These are phyloP conservation scores for Heliocybe sulcata DNA, from an alignment of 1,284 basidiomycete genomes.

Conservation along the genomic window DNA sequence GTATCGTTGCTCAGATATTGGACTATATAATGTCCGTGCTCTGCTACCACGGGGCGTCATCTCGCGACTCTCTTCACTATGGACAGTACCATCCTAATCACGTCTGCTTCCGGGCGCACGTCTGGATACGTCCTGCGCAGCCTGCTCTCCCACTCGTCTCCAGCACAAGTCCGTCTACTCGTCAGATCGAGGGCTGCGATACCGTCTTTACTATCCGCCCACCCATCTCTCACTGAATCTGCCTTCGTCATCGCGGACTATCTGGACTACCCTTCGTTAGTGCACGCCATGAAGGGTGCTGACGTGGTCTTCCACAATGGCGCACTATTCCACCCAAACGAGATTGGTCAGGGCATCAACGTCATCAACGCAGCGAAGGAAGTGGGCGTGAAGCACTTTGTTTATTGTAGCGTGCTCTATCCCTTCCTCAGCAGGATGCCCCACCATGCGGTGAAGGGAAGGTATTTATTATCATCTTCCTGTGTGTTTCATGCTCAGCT, in stretches of 20 bases:
- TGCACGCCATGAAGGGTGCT: slow-evolving; percentile 17
- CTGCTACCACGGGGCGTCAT: too few relatives aligned
- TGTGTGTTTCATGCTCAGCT: background rate
- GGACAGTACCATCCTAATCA: slow-evolving; percentile 21
- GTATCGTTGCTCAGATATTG: too few relatives aligned
- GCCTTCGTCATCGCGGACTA: slow-evolving; percentile 18
- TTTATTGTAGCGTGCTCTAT: slow-evolving; percentile 28
- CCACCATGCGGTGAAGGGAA: slow-evolving; percentile 23
- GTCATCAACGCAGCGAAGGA: slow-evolving; percentile 26
- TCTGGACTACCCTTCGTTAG: slow-evolving; percentile 20
- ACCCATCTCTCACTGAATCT: slow-evolving; percentile 1
- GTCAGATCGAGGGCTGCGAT: slow-evolving; percentile 12
- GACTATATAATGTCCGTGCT: too few relatives aligned
- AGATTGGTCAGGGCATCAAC: slow-evolving; percentile 26
- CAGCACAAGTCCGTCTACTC: slow-evolving; percentile 10
- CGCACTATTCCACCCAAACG: slow-evolving; percentile 19
- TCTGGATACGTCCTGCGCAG: slow-evolving; percentile 19
- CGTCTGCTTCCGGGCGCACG: slow-evolving; percentile 23
- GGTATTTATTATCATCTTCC: slow-evolving; percentile 12
- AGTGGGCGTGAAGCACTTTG: slow-evolving; percentile 29
- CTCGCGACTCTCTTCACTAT: too few relatives aligned
- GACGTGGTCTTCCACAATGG: slow-evolving; percentile 24
- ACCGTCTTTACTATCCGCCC: slow-evolving; percentile 8
- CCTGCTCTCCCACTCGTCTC: slow-evolving; percentile 14
- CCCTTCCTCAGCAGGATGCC: slow-evolving; percentile 22